A percentile compares a stretch with the other conserved stretches of the same genome.
phyloP scores from a whole-genome alignment of 2,329 filamentous ascomycete genomes.

The Phyllosticta ampelicida region DNA sequence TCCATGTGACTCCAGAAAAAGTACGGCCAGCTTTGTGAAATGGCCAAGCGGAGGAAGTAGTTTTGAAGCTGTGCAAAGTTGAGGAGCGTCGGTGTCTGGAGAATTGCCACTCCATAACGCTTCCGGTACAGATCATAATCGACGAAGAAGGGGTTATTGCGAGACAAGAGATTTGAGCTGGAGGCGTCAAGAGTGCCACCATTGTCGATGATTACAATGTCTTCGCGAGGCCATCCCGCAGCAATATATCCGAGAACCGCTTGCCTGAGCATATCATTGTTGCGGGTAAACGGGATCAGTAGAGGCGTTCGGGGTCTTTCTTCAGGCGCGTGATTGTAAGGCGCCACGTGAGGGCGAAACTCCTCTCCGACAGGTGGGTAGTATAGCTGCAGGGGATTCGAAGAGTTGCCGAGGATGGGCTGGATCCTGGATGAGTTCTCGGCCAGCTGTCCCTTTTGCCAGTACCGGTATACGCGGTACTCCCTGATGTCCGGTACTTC shows the following conservation, averaged over 20 bases:
- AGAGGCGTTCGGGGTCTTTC: conserved; percentile 33
- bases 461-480: background rate
- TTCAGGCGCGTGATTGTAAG: conserved; percentile 10
- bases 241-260: conserved; percentile 47
- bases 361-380: conserved; percentile 10
- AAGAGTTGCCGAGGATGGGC: background rate
- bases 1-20: conserved; percentile 52
- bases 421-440: background rate
- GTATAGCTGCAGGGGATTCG: conserved; percentile 4
- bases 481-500: background rate
- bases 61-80: conserved; percentile 48
- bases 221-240: conserved; percentile 46
- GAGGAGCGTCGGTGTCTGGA: conserved; percentile 42
- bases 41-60: conserved; percentile 39
- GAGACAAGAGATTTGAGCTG: conserved; percentile 34
- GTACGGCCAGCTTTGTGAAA: conserved; percentile 34
- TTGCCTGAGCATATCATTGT: conserved; percentile 46
- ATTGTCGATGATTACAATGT: conserved; percentile 51
- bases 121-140: conserved; percentile 38
- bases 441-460: background rate
- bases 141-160: conserved; percentile 48
- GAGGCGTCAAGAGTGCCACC: conserved; percentile 47
- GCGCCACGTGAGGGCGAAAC: conserved; percentile 9
- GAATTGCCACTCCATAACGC: conserved; percentile 36
- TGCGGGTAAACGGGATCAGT: conserved; percentile 49